Evolutionary conservation across 2,329 filamentous ascomycete species (phyloP).

Genomic region (Ophiocordyceps australis): DNA sequence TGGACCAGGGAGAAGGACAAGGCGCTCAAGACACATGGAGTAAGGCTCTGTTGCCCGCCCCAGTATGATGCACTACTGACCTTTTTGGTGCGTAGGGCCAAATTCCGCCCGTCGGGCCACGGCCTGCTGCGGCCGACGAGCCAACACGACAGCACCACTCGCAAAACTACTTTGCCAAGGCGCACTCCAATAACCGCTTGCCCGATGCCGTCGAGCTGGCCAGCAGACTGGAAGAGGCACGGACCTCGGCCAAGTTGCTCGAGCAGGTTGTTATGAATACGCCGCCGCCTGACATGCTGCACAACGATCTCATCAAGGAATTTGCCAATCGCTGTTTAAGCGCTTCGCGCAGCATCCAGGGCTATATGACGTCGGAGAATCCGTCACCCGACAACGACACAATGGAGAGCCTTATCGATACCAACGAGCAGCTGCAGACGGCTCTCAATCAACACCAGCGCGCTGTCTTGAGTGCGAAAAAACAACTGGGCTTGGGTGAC

Average conservation of each 20-base stretch:
- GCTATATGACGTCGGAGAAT: constrained; percentile 65
- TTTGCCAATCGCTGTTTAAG: constrained; percentile 74
- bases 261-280: constrained; percentile 82
- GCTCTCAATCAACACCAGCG: constrained; percentile 74
- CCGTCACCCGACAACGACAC: constrained; percentile 83
- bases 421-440: constrained; percentile 76
- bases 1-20: constrained; percentile 76
- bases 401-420: constrained; percentile 83
- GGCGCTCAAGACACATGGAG: constrained; percentile 30
- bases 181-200: constrained; percentile 26
- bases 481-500: constrained; percentile 25
- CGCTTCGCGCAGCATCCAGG: constrained; percentile 66
- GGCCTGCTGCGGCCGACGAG: constrained; percentile 2
- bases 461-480: constrained; percentile 47
- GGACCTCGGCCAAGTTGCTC: constrained; percentile 80
- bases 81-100: constrained; percentile 5
- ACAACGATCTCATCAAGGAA: constrained; percentile 81
- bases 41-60: constrained; percentile 13
- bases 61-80: constrained; percentile 3
- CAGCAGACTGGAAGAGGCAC: constrained; percentile 73
- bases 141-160: constrained; percentile 15
- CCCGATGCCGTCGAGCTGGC: constrained; percentile 63
- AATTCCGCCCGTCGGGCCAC: constrained; percentile 5
- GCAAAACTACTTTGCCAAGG: constrained; percentile 39
- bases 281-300: constrained; percentile 52